Evolutionary conservation across 495 filamentous ascomycete species (phyloP), one percentile per base, ranked within the genome.

Genomic region (Hypoxylon crocopeplum): DNA sequence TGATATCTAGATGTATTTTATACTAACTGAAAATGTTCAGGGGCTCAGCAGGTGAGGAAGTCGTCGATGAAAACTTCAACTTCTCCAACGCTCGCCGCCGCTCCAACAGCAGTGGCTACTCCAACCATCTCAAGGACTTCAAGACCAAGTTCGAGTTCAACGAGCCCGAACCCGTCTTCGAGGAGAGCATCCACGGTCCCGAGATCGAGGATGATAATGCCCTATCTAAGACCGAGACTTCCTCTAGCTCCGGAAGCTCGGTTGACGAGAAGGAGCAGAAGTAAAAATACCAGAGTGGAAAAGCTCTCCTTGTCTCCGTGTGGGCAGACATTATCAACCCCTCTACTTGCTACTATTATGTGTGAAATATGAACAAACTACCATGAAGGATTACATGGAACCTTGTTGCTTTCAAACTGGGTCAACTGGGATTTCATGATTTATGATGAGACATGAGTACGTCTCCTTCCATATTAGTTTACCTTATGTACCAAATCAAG

Each of bases 101-200:
- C 64, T 93, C 91, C 69, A 97, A 97, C 77, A 93, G 87, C 75
- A 93, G 87, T 76, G 82, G 83, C 49, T 79, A 88, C 56, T 84
- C 88, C 58, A 96, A 97, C 83, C 95, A 93, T 84, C 87, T 91
- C 64, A 96, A 97, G 84, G 93, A 98, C 81, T 97, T 98, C 86
- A 96, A 94, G 82, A 86, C 88, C 71, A 92, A 92, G 83, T 91
- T 96, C 54, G 85, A 92, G 81, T 87, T 98, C 75, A 84, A 86
- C 63, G 85, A 84, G 63, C 81, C 97, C 67, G 88, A 86, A 78
- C 92, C 92, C 49, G 88, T 92, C 52, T 97, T 95, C 63, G 90
- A 97, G 71, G 92, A 97, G 77, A 82, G 84, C 45, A 47, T 92
- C 39, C 89, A 93, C 67, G 88, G 85, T 10, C 70, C 80, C 30